phyloP scores from a whole-genome alignment of 805 yeast species.

The Cyberlindnera japonica region DNA sequence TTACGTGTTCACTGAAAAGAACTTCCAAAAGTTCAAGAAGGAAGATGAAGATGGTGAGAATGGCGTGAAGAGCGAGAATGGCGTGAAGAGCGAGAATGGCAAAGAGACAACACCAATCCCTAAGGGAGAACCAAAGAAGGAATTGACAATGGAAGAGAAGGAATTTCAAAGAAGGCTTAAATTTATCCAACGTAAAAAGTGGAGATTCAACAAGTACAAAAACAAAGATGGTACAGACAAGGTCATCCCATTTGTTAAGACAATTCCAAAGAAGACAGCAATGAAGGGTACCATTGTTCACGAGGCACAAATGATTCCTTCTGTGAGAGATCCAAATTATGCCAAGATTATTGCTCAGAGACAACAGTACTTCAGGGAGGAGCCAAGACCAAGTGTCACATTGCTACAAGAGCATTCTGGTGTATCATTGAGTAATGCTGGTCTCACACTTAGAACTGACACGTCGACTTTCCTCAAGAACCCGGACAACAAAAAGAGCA shows the following conservation, averaged over 20 bases:
- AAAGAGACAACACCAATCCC: neutral
- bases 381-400: constrained; percentile 59
- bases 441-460: constrained; percentile 74
- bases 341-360: constrained; percentile 56
- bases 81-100: neutral
- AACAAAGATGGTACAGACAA: constrained; percentile 38
- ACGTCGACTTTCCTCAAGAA: constrained; percentile 64
- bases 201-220: constrained; percentile 36
- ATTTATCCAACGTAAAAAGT: constrained; percentile 28
- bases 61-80: neutral
- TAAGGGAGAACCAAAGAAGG: constrained; percentile 1
- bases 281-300: constrained; percentile 85
- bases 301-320: constrained; percentile 86
- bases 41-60: constrained; percentile 5
- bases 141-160: constrained; percentile 11
- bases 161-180: constrained; percentile 14
- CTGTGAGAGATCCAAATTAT: constrained; percentile 68
- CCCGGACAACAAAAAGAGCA: constrained; percentile 39
- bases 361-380: constrained; percentile 42
- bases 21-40: constrained; percentile 31
- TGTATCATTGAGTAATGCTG: constrained; percentile 80
- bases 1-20: constrained; percentile 84
- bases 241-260: constrained; percentile 76
- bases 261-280: constrained; percentile 85
- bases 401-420: constrained; percentile 81